Percentiles rank a stretch among this genome's conserved stretches.
phyloP scores from a whole-genome alignment of 1,284 basidiomycete genomes.

The Sutorius eximius region DNA sequence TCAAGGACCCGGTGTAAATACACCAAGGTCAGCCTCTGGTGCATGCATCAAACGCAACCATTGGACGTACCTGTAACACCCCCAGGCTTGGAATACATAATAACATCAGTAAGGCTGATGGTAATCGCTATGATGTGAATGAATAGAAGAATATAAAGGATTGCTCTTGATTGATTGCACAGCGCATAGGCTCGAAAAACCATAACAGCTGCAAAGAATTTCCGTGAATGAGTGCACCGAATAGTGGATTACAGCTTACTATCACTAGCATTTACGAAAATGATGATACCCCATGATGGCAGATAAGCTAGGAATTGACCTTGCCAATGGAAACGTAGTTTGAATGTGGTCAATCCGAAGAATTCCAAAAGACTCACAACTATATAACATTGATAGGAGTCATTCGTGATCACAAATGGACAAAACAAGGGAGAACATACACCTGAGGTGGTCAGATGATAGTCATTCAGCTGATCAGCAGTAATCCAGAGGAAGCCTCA shows the following conservation, averaged over 20 bases:
- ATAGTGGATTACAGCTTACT: neutral
- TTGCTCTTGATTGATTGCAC: neutral
- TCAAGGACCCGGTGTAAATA: neutral
- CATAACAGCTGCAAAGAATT: slow-evolving; percentile 9
- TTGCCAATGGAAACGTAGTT: neutral
- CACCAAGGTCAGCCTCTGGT: neutral
- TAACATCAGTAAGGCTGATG: neutral
- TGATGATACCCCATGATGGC: neutral
- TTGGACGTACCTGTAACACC: neutral
- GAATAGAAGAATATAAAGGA: slow-evolving; percentile 7
- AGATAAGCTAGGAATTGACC: neutral
- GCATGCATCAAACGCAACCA: neutral
- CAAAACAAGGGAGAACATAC: slow-evolving; percentile 1
- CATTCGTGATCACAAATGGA: neutral
- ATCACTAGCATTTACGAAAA: neutral
- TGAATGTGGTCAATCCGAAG: neutral
- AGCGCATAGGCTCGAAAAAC: slow-evolving; percentile 13
- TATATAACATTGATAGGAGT: neutral
- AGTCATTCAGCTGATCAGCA: neutral
- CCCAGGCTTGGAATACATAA: neutral
- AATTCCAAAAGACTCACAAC: neutral
- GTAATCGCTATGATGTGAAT: neutral
- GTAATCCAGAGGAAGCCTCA: neutral
- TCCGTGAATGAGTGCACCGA: neutral
- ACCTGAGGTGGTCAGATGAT: neutral